Evolutionary conservation across 257 asterid species (phyloP), one percentile per base, ranked within the genome.

Genomic region (Capsicum pubescens): DNA sequence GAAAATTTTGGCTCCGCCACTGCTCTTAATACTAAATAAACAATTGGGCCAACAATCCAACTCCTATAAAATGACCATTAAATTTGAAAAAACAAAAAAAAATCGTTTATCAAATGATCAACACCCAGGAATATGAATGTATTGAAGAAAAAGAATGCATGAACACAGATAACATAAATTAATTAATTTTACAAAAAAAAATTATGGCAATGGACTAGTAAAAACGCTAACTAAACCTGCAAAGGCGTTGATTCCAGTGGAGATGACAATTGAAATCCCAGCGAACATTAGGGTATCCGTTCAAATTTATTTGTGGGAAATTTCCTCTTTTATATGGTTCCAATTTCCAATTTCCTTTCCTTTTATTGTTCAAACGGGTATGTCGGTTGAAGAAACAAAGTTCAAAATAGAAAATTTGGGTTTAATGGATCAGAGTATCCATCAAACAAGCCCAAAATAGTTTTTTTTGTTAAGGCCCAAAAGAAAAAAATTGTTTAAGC

Each of bases 401-500:
- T 39, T 39, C 44, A 39, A 39, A 39, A 39, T 39, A 4, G 1
- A 11, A 9, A 64, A 32, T 6, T 64, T 64, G 71, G n/a, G 71
- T 17, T 64, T 64, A 64, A 64, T 64, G 44, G 71, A 64, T 64
- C 17, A 64, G 7, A 64, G 16, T 63, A 39, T 0, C 71, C 0
- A 64, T 64, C 71, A 64, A 64, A 64, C 42, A 26, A 26, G 71
- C 71, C 71, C 71, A 26, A 63, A 61, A 19, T 61, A 61, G 11
- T 17, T 6, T 16, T 17, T 58, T 60, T 9, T n/a, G 12, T 36
- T 9, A 26, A 63, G 17, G 70, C 70, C 70, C 44, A 12, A 63
- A 21, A 63, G 44, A 4, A 4, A 39, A 39, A 39, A 39, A 39
- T 39, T 39, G 44, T 39, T 39, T 39, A 39, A 39, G 44, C 44